Base-by-base conservation (phyloP, 1,284 basidiomycete species). In the Veloporphyrellus conicus region DNA sequence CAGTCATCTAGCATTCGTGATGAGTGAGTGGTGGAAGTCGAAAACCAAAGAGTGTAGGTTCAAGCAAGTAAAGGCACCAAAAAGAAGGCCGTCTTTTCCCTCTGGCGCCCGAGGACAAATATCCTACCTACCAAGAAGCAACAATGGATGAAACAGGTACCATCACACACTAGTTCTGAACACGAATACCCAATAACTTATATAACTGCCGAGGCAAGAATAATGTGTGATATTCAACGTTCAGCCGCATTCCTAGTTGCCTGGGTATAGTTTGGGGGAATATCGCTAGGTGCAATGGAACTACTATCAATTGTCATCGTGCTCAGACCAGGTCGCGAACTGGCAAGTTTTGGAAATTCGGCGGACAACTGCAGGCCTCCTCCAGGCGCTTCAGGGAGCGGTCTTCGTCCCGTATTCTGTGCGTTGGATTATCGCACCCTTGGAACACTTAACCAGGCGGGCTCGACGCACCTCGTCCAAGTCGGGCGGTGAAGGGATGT, bases 1-100 rank as follows among this genome's bases (percentile, higher is more conserved):
- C 69, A 64, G 34, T 69, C 70, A 47, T 70, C 68, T 41, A 64
- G 44, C 65, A 70, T 70, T 3, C 25, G 50, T 42, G 49, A 47
- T 6, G 25, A 31, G 15, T 45, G 16, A 9, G 34, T 16, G 37
- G 22, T 35, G 20, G 20, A 32, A 31, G 39, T 36, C 33, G 7
- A 29, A 36, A 31, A 19, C 19, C 12, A 33, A 18, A 15, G 8
- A 20, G 18, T 14, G 11, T 14, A 20, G 10, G 34, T 35, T 19
- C 6, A 12, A 12, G n/a, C n/a, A n/a, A n/a, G n/a, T n/a, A n/a
- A n/a, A n/a, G n/a, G n/a, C n/a, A n/a, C n/a, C n/a, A n/a, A n/a
- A n/a, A n/a, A n/a, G n/a, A n/a, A n/a, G n/a, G n/a, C n/a, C n/a
- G n/a, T n/a, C n/a, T n/a, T n/a, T n/a, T n/a, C n/a, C n/a, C n/a